These are phyloP conservation scores for Allium cepa DNA, from an alignment of 106 monocot genomes.

Conservation along the genomic window DNA sequence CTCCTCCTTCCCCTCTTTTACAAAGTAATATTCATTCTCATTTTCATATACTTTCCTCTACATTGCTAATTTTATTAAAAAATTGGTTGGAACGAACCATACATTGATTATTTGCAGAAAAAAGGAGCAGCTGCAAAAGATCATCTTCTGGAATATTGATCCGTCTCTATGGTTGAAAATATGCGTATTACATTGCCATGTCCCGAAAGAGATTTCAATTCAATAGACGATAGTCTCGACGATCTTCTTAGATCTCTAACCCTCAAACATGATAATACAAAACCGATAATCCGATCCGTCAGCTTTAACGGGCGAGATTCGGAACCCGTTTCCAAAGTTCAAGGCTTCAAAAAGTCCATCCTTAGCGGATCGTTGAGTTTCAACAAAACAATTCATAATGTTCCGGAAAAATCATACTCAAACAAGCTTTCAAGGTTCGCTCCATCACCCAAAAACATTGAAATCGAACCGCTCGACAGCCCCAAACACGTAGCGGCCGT, in stretches of 20 bases:
- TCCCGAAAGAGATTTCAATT: background rate
- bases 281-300: constrained; percentile 17
- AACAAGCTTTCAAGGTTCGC: constrained; percentile 17
- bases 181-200: constrained; percentile 6
- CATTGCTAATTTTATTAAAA: no score
- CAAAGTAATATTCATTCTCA: no score
- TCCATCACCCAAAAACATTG: background rate
- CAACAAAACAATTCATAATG: constrained; percentile 9
- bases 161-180: no score
- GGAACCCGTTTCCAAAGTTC: constrained; percentile 17
- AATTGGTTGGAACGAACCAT: no score
- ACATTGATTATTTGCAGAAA: no score
- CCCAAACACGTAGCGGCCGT: constrained; percentile 71
- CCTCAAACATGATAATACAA: constrained; percentile 1
- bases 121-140: no score
- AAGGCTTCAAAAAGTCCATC: constrained; percentile 45
- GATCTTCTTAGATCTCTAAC: constrained; percentile 2
- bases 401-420: background rate
- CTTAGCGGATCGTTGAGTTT: constrained; percentile 60
- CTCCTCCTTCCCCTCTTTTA: no score
- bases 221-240: constrained; percentile 8
- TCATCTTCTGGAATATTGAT: no score
- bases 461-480: constrained; percentile 1
- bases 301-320: constrained; percentile 30
- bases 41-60: no score